These are phyloP conservation scores for Halteria grandinella DNA, from an alignment of 73 alveolate species.

Conservation along the genomic window DNA sequence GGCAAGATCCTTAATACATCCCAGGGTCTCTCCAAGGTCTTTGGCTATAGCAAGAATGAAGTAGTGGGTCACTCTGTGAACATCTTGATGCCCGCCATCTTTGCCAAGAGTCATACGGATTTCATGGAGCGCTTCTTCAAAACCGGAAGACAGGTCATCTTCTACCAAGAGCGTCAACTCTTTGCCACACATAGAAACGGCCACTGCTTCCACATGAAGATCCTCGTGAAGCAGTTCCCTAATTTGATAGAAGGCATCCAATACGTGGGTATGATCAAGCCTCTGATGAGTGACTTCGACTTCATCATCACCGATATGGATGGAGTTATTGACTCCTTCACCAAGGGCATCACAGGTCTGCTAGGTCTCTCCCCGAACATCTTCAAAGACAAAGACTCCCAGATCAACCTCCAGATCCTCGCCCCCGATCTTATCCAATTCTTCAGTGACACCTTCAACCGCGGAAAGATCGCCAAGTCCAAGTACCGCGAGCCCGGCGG, in stretches of 20 bases:
- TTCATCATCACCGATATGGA: constrained; percentile 51
- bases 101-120: constrained; percentile 53
- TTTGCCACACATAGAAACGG: constrained; percentile 64
- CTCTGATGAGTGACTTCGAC: constrained; percentile 17
- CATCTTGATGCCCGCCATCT: constrained; percentile 63
- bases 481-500: constrained; percentile 47
- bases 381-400: constrained; percentile 52
- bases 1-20: constrained; percentile 56
- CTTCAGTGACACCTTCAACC: constrained; percentile 13
- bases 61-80: constrained; percentile 54
- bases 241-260: constrained; percentile 43
- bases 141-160: constrained; percentile 53
- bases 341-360: constrained; percentile 48
- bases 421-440: constrained; percentile 53
- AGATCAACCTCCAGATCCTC: constrained; percentile 38
- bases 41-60: constrained; percentile 54
- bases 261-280: constrained; percentile 61
- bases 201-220: constrained; percentile 54
- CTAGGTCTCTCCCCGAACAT: constrained; percentile 41
- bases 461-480: constrained; percentile 26
- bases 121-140: constrained; percentile 62
- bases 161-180: constrained; percentile 40
- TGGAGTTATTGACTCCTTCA: constrained; percentile 51
- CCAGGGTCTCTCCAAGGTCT: constrained; percentile 40
- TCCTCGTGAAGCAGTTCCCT: constrained; percentile 53